phyloP scores from a whole-genome alignment of 352 stramenopile species.

The Pythium utonaiense region DNA sequence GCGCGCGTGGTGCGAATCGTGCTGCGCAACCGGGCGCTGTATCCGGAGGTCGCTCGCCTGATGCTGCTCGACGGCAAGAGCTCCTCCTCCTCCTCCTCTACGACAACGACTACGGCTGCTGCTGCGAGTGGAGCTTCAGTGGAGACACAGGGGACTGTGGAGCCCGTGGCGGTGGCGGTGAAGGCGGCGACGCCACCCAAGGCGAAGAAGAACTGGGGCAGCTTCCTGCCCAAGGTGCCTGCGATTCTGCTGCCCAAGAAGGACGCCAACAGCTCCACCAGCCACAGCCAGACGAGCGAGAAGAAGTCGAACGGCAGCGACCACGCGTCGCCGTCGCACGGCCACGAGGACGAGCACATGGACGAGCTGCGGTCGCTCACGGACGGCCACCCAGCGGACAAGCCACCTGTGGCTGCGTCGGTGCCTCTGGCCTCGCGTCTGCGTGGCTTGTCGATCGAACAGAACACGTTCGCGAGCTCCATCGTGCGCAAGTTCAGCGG shows the following conservation, averaged over 20 bases:
- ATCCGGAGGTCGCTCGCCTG: neutral
- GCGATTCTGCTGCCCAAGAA: constrained; percentile 29
- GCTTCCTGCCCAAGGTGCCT: constrained; percentile 60
- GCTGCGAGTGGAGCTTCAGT: neutral
- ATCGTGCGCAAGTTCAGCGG: constrained; percentile 21
- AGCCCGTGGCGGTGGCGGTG: neutral
- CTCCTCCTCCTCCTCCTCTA: too few relatives aligned
- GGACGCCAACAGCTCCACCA: constrained; percentile 11
- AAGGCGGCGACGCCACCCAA: constrained; percentile 10
- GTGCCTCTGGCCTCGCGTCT: constrained; percentile 11
- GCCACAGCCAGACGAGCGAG: neutral
- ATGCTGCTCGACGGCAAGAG: neutral
- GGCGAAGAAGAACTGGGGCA: constrained; percentile 53
- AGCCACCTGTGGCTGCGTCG: neutral
- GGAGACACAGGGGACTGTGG: neutral
- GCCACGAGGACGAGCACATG: constrained; percentile 16
- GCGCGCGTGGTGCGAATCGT: neutral
- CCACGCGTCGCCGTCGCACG: constrained; percentile 5
- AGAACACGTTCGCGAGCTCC: constrained; percentile 27
- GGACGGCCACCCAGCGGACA: constrained; percentile 27
- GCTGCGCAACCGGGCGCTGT: too few relatives aligned
- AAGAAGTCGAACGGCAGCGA: constrained; percentile 1
- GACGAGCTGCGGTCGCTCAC: constrained; percentile 45
- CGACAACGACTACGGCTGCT: too few relatives aligned
- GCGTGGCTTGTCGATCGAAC: constrained; percentile 25